Evolutionary conservation across 495 filamentous ascomycete genomes (phyloP), one percentile per base, ranked within the genome.

Genomic region (Hapsidospora chrysogenum): DNA sequence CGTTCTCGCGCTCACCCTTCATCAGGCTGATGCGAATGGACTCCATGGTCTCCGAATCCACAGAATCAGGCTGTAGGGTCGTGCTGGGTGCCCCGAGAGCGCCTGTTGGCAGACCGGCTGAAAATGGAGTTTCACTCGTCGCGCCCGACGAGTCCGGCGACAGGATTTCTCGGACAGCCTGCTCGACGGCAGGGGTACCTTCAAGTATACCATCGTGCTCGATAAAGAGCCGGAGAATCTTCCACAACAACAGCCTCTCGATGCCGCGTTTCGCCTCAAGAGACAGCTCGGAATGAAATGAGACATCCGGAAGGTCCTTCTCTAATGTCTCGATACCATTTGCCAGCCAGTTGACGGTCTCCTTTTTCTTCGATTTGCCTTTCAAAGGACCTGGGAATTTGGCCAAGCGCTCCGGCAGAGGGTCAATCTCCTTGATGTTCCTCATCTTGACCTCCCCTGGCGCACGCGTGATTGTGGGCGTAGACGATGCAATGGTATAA

Each of bases 291-390:
- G 54, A 37, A 30, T 70, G 60, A 29, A 70, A 54, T 22, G 51
- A 59, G 7, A 60, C 49, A 3, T 60, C 60, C 6, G 73, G 53
- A n/a, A 64, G 54, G 17, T 64, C 65, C 16, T 64, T 67, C 52
- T 86, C 83, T 17, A 95, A 56, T 4, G 55, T 63, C 9, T 73
- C 72, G 42, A 93, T 83, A 27, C 75, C 78, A 42, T 66, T 63
- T 2, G 59, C 73, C 21, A 99, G 61, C 89, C 92, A 99, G 3
- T 76, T 53, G 25, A 86, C 36, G 3, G 80, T 68, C 37, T 99
- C 92, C 57, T 96, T 96, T 61, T 96, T 99, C 65, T 87, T 95
- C 1, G 74, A 72, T 49, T 96, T 95, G 21, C 72, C 63, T 58
- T 75, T 85, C 8, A 95, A 59, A 13, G 92, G 87, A 0, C 92